phyloP scores from a whole-genome alignment of 2,329 filamentous ascomycete genomes.

The Aspergillus pseudoterreus region DNA sequence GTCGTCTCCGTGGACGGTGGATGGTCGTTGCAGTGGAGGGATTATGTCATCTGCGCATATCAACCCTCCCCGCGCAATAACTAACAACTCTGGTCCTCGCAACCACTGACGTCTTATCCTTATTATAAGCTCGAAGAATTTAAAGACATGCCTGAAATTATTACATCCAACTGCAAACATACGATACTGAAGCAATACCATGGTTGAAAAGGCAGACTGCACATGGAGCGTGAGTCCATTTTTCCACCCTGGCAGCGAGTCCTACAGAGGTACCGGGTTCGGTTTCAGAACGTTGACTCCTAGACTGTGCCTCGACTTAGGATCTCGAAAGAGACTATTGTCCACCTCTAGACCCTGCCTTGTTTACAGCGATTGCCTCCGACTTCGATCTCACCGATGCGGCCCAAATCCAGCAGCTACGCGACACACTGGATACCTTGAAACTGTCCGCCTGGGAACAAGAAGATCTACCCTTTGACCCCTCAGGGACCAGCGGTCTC shows the following conservation, averaged over 20 bases:
- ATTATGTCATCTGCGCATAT: too few species aligned
- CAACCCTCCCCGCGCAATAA: too few species aligned
- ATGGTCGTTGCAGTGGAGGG: too few species aligned
- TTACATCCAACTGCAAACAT: neutral
- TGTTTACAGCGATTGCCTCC: constrained; percentile 69
- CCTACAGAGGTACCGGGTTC: neutral
- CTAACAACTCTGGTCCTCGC: too few species aligned
- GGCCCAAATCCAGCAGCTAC: constrained; percentile 52
- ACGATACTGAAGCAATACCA: neutral
- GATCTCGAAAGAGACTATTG: constrained; percentile 65
- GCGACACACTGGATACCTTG: constrained; percentile 60
- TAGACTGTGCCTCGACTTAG: constrained; percentile 15
- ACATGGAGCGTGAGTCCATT: neutral
- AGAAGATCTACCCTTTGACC: constrained; percentile 64
- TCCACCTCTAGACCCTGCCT: constrained; percentile 70
- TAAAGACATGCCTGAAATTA: neutral
- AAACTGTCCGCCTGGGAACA: constrained; percentile 69
- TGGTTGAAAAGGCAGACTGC: neutral
- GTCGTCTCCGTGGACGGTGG: too few species aligned
- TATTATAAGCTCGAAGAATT: neutral
- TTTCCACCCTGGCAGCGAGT: neutral
- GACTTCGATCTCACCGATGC: constrained; percentile 65
- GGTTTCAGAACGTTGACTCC: neutral
- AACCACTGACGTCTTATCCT: too few species aligned
- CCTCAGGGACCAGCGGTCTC: constrained; percentile 63